These are phyloP conservation scores for Davidsoniella eucalypti DNA, from an alignment of 2,329 filamentous ascomycete species.

Conservation along the genomic window DNA sequence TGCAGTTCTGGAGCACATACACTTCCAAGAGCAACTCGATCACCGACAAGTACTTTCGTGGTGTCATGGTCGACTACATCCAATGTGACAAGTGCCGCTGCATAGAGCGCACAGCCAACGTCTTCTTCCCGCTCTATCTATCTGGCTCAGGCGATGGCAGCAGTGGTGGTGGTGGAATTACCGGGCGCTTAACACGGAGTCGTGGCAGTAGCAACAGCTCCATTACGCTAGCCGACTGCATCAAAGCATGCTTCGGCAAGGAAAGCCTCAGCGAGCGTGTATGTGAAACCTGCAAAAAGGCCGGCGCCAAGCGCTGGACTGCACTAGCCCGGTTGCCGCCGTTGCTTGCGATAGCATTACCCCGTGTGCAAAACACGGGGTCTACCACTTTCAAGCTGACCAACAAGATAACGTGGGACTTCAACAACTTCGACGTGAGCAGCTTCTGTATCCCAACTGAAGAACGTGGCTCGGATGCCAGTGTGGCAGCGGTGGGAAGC, in stretches of 20 bases:
- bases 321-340: slow-evolving; percentile 65
- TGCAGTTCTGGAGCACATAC: slow-evolving; percentile 59
- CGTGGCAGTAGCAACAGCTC: slow-evolving; percentile 14
- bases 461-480: slow-evolving; percentile 17
- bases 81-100: slow-evolving; percentile 33
- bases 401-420: slow-evolving; percentile 58
- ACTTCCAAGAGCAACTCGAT: slow-evolving; percentile 55
- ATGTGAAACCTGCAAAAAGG: slow-evolving; percentile 58
- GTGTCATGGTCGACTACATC: slow-evolving; percentile 56
- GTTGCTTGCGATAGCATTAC: slow-evolving; percentile 62
- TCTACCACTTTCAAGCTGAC: slow-evolving; percentile 43
- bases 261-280: slow-evolving; percentile 45
- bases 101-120: slow-evolving; percentile 36
- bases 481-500: slow-evolving; percentile 16
- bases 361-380: slow-evolving; percentile 27
- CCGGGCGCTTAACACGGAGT: no score
- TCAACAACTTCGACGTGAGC: slow-evolving; percentile 46
- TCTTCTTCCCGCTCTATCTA: slow-evolving; percentile 25
- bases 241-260: slow-evolving; percentile 32
- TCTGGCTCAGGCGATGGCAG: background rate
- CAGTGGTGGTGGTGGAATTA: background rate
- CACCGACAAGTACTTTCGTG: slow-evolving; percentile 64
- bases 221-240: background rate
- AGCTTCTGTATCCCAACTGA: slow-evolving; percentile 25
- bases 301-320: slow-evolving; percentile 52